Conservation (phyloP, 2,329 filamentous ascomycete genomes). For the Gnomoniopsis smithogilvyi region DNA sequence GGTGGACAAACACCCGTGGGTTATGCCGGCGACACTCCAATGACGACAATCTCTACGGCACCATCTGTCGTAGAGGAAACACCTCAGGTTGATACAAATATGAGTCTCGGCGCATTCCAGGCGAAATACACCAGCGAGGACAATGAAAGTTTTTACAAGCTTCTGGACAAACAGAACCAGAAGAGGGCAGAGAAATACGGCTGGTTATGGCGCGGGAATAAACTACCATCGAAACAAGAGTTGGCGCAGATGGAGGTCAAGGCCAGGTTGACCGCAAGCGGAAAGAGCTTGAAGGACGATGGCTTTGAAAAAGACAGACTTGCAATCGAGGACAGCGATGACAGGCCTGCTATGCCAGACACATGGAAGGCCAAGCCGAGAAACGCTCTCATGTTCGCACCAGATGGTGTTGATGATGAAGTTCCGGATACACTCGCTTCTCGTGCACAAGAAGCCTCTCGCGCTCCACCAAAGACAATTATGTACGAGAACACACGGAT, state of each 20-base stretch:
- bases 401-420: constrained; percentile 60
- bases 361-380: constrained; percentile 71
- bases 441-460: constrained; percentile 65
- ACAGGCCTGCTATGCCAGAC: constrained; percentile 74
- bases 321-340: constrained; percentile 63
- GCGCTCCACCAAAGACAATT: constrained; percentile 72
- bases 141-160: constrained; percentile 92
- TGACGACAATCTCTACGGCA: constrained; percentile 45
- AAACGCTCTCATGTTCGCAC: constrained; percentile 85
- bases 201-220: constrained; percentile 88
- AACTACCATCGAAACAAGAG: constrained; percentile 77
- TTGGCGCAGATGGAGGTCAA: constrained; percentile 64
- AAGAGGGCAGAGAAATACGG: constrained; percentile 80
- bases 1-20: constrained; percentile 58
- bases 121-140: constrained; percentile 95
- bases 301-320: constrained; percentile 56
- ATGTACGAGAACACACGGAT: constrained; percentile 82
- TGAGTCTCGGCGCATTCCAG: constrained; percentile 84
- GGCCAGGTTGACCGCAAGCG: constrained; percentile 44
- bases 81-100: constrained; percentile 64
- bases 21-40: constrained; percentile 72
- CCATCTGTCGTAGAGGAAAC: constrained; percentile 28
- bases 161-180: constrained; percentile 87
- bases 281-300: constrained; percentile 49
- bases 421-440: constrained; percentile 60